Conservation (phyloP, 495 filamentous ascomycete genomes). For the Hypoxylon intermedium region DNA sequence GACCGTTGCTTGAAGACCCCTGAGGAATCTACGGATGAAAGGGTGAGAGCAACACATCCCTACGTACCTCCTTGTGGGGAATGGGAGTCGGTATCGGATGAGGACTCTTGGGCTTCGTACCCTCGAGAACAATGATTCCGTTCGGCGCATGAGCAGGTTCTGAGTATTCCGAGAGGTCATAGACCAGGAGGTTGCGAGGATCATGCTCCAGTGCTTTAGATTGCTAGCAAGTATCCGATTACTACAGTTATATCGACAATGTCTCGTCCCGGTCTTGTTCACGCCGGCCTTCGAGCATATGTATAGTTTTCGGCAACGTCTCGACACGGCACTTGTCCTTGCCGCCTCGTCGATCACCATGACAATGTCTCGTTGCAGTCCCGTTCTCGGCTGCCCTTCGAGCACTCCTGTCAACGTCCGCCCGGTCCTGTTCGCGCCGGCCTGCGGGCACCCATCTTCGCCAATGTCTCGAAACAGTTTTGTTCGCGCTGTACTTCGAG, state of each 20-base stretch:
- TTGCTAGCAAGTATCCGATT: constrained; percentile 1
- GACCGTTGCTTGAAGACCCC: neutral
- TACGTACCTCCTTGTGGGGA: neutral
- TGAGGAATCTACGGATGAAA: constrained; percentile 24
- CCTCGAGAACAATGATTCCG: constrained; percentile 1
- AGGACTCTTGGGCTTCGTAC: neutral
- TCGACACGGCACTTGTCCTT: too few species aligned
- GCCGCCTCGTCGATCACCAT: too few species aligned
- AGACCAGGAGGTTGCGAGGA: constrained; percentile 24
- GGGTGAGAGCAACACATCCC: constrained; percentile 16
- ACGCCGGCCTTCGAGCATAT: constrained; percentile 14
- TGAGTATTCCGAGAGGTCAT: constrained; percentile 25
- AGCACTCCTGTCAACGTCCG: too few species aligned
- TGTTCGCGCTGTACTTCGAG: neutral
- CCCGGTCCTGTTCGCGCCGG: too few species aligned
- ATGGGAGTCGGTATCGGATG: constrained; percentile 16
- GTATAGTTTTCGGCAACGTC: neutral
- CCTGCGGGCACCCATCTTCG: neutral
- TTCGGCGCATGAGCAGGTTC: constrained; percentile 14
- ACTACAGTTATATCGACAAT: constrained; percentile 22
- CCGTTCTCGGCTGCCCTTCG: too few species aligned
- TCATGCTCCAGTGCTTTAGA: constrained; percentile 5
- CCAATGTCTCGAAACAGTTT: neutral
- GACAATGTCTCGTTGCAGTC: too few species aligned
- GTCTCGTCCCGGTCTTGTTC: constrained; percentile 21